Evolutionary conservation across 345 rosid species (phyloP).

Genomic region (Gossypium herbaceum): DNA sequence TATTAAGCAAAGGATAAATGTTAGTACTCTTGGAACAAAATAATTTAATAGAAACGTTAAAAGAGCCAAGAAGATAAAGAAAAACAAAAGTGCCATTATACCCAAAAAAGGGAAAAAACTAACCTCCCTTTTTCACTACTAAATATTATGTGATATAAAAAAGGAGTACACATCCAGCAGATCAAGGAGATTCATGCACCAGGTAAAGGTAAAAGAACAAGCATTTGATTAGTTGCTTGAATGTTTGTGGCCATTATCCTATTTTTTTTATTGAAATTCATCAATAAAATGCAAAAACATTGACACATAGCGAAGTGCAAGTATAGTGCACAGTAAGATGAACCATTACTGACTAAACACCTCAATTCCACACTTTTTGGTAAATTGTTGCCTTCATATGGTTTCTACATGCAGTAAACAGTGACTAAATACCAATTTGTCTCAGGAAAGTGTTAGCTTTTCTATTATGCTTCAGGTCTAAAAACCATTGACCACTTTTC

Average conservation of each 20-base stretch:
- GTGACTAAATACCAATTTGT: neutral
- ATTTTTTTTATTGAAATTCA: neutral
- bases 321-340: neutral
- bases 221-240: neutral
- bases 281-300: neutral
- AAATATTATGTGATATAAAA: neutral
- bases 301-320: neutral
- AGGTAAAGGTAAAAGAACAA: neutral
- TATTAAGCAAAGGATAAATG: conserved; percentile 43
- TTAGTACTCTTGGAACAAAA: conserved; percentile 25
- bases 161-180: neutral
- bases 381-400: neutral
- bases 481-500: neutral
- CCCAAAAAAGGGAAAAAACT: neutral
- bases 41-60: conserved; percentile 11
- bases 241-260: neutral
- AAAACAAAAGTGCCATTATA: no score
- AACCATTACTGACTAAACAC: neutral
- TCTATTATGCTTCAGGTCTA: neutral
- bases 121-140: neutral
- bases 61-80: neutral
- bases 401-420: neutral
- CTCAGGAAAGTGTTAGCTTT: neutral
- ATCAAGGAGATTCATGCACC: neutral
- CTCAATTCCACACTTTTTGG: neutral